Conservation (phyloP, 1,284 basidiomycete species). For the Ceratobasidium sp. region DNA sequence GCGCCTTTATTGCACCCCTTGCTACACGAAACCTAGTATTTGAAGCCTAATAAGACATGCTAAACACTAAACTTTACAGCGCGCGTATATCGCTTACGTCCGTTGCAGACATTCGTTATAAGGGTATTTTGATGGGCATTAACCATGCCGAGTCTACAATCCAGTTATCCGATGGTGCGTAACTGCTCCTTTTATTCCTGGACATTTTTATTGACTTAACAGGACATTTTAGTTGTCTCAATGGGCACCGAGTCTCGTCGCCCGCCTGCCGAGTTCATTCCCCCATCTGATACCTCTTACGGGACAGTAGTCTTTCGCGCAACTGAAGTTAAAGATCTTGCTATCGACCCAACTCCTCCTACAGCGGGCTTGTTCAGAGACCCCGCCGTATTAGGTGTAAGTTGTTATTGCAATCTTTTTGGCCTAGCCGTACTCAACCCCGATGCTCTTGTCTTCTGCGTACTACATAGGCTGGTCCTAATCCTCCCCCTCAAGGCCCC, state of each 20-base stretch:
- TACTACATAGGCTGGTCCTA: conserved; percentile 33
- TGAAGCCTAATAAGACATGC: background rate
- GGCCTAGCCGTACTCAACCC: background rate
- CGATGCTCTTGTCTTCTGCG: conserved; percentile 18
- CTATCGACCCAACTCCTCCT: conserved; percentile 54
- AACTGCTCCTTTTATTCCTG: conserved; percentile 1
- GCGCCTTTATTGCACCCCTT: background rate
- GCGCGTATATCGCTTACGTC: conserved; percentile 81
- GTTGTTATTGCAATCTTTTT: conserved; percentile 11
- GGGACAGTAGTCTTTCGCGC: conserved; percentile 63
- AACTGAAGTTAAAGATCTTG: conserved; percentile 56
- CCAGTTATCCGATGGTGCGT: conserved; percentile 83
- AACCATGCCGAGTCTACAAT: conserved; percentile 86
- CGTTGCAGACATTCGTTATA: conserved; percentile 89
- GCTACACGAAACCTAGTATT: no score
- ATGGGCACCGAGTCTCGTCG: conserved; percentile 89
- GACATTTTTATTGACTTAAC: background rate
- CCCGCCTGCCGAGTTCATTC: conserved; percentile 54
- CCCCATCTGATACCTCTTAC: conserved; percentile 54
- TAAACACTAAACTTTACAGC: conserved; percentile 32
- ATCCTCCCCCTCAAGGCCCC: conserved; percentile 25
- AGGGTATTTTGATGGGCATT: conserved; percentile 85
- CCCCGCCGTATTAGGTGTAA: conserved; percentile 46
- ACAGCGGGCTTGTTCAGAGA: conserved; percentile 44
- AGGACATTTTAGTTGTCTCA: conserved; percentile 69